A percentile compares a stretch with the other conserved stretches of the same genome.
Conservation (phyloP, 2,329 filamentous ascomycete species). For the Arthrobotrys sphaeroides region DNA sequence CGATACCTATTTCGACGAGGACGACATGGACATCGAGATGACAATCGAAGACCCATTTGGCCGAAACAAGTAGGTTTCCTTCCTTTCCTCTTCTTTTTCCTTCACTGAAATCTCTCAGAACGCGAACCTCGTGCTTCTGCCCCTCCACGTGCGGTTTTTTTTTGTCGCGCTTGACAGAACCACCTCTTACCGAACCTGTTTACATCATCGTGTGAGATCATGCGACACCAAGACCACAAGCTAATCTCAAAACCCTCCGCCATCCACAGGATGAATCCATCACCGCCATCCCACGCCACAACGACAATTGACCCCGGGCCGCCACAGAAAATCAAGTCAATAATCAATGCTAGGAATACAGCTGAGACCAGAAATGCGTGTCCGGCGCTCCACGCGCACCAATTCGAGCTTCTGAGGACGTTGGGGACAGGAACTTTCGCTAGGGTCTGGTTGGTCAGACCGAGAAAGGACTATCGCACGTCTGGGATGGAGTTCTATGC, state of each 20-base stretch:
- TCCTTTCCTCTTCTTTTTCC: background rate
- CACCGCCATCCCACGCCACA: constrained; percentile 18
- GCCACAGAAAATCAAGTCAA: constrained; percentile 39
- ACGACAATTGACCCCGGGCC: background rate
- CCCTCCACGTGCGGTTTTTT: constrained; percentile 1
- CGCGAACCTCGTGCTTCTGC: background rate
- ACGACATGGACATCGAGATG: constrained; percentile 52
- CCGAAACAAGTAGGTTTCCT: constrained; percentile 33
- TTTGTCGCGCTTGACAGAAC: background rate
- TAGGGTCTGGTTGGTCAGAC: constrained; percentile 79
- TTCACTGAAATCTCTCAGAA: background rate
- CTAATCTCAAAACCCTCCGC: constrained; percentile 24
- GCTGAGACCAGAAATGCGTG: constrained; percentile 58
- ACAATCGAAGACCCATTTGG: constrained; percentile 38
- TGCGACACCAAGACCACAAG: constrained; percentile 32
- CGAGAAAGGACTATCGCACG: constrained; percentile 65
- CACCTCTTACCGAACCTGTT: background rate
- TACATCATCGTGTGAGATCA: constrained; percentile 21
- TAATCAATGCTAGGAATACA: constrained; percentile 45
- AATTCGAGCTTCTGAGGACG: constrained; percentile 79
- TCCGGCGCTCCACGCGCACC: constrained; percentile 64
- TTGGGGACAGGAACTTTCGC: constrained; percentile 81
- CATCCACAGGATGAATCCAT: constrained; percentile 34
- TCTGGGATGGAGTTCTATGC: constrained; percentile 58
- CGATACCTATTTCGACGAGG: constrained; percentile 51